Conservation (phyloP, 225 moss, liverwort and hornwort species). For the Ulota crispa region DNA sequence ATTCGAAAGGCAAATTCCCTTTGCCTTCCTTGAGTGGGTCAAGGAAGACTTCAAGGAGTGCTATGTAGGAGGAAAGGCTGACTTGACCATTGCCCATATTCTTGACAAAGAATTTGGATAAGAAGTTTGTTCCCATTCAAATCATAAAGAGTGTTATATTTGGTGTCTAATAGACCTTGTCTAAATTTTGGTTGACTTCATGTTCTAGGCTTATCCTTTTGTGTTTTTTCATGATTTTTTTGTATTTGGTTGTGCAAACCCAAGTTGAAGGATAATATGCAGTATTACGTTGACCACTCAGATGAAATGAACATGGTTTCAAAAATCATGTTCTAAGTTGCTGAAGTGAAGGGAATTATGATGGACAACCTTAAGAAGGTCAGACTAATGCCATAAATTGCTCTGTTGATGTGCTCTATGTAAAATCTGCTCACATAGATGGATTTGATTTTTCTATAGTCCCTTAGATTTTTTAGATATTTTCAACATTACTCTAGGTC, state of each 20-base stretch:
- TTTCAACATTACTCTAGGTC: not conserved
- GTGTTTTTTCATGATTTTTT: not conserved
- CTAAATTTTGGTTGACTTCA: not conserved
- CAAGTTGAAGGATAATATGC: slow-evolving; percentile 66
- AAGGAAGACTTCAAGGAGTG: slow-evolving; percentile 63
- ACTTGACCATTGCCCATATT: slow-evolving; percentile 53
- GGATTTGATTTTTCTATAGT: too few species aligned
- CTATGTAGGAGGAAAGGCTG: slow-evolving; percentile 54
- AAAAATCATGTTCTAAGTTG: slow-evolving; percentile 64
- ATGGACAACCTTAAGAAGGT: slow-evolving; percentile 73
- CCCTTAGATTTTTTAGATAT: too few species aligned
- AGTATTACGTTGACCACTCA: slow-evolving; percentile 62
- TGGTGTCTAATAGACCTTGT: too few species aligned
- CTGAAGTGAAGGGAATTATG: slow-evolving; percentile 69
- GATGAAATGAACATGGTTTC: slow-evolving; percentile 70
- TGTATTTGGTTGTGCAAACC: slow-evolving; percentile 15
- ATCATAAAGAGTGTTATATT: too few species aligned
- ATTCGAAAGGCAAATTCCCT: slow-evolving; percentile 57
- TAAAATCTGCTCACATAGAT: not conserved
- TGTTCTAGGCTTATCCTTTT: not conserved
- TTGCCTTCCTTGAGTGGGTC: slow-evolving; percentile 64
- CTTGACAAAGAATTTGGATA: slow-evolving; percentile 64
- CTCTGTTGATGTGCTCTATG: not conserved
- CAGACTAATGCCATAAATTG: not conserved
- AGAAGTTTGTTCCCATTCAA: not conserved